phyloP scores from a whole-genome alignment of 75 land plant species.

The Ceratopteris richardii region DNA sequence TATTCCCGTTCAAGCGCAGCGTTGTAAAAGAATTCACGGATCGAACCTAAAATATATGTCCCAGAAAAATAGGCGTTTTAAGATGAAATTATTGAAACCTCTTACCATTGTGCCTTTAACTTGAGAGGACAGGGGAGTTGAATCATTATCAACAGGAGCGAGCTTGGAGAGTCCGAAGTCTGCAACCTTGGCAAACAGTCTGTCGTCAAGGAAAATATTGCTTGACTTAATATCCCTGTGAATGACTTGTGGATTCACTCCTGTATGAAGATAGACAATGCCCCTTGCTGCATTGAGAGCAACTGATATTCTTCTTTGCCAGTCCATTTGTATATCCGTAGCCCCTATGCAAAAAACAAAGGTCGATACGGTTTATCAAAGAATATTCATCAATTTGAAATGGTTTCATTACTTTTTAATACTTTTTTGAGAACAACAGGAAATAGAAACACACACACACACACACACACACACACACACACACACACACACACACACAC shows the following conservation, averaged over 20 bases:
- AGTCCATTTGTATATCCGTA: slow-evolving; percentile 2
- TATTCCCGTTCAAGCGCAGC: too few species aligned
- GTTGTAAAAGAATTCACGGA: too few species aligned
- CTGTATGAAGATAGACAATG: slow-evolving; percentile 22
- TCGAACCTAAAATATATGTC: too few species aligned
- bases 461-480: not conserved
- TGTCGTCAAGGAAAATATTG: slow-evolving; percentile 25
- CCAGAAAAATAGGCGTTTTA: too few species aligned
- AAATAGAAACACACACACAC: too few species aligned
- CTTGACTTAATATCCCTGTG: slow-evolving; percentile 28
- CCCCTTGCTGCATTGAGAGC: slow-evolving; percentile 26
- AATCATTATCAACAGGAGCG: slow-evolving; percentile 10
- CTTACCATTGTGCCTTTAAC: slow-evolving; percentile 30
- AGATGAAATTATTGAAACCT: too few species aligned
- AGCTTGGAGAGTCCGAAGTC: slow-evolving; percentile 25
- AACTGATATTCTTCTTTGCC: slow-evolving; percentile 18
- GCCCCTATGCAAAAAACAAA: not conserved
- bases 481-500: too few species aligned
- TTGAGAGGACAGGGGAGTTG: slow-evolving; percentile 13
- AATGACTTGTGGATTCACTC: slow-evolving; percentile 28
- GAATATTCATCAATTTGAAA: too few species aligned
- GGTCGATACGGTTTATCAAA: too few species aligned
- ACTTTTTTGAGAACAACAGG: too few species aligned
- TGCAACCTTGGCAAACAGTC: slow-evolving; percentile 27
- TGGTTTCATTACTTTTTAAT: not conserved